Conservation (phyloP, 2,329 filamentous ascomycete genomes). For the Cytospora leucostoma region DNA sequence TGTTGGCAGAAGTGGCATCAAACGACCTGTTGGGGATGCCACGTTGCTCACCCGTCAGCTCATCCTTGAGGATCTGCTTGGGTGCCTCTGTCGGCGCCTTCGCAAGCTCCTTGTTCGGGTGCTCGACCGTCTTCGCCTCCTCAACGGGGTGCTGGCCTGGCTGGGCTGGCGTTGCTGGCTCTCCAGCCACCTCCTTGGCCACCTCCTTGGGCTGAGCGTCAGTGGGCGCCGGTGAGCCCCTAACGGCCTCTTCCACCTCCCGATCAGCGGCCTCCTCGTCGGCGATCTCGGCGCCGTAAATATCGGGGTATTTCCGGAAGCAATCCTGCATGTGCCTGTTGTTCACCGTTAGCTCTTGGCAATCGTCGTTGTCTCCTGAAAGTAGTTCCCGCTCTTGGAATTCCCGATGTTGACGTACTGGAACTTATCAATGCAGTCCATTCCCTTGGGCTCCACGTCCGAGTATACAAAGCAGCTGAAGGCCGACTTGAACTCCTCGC, state of each 20-base stretch:
- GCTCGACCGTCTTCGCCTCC: neutral
- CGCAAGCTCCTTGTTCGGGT: neutral
- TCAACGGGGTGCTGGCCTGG: neutral
- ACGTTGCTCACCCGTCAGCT: constrained; percentile 18
- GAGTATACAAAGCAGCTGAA: constrained; percentile 99
- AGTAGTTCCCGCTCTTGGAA: neutral
- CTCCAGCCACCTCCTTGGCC: constrained; percentile 5
- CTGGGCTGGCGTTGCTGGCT: constrained; percentile 8
- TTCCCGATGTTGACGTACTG: constrained; percentile 66
- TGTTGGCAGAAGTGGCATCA: constrained; percentile 39
- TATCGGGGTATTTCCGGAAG: constrained; percentile 88
- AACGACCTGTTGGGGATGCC: constrained; percentile 33
- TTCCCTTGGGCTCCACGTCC: constrained; percentile 91
- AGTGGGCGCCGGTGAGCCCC: constrained; percentile 3
- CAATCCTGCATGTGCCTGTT: constrained; percentile 92
- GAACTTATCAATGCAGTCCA: constrained; percentile 97
- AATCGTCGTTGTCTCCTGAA: neutral
- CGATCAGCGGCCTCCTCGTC: constrained; percentile 62
- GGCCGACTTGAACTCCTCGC: constrained; percentile 89
- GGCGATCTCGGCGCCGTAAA: constrained; percentile 86
- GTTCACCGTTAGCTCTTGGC: constrained; percentile 14
- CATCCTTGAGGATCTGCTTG: constrained; percentile 8
- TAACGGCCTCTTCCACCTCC: constrained; percentile 30
- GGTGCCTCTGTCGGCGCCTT: constrained; percentile 5
- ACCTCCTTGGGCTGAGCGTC: constrained; percentile 20